phyloP scores from a whole-genome alignment of 2,329 filamentous ascomycete genomes.

The Trichoderma polysporum region DNA sequence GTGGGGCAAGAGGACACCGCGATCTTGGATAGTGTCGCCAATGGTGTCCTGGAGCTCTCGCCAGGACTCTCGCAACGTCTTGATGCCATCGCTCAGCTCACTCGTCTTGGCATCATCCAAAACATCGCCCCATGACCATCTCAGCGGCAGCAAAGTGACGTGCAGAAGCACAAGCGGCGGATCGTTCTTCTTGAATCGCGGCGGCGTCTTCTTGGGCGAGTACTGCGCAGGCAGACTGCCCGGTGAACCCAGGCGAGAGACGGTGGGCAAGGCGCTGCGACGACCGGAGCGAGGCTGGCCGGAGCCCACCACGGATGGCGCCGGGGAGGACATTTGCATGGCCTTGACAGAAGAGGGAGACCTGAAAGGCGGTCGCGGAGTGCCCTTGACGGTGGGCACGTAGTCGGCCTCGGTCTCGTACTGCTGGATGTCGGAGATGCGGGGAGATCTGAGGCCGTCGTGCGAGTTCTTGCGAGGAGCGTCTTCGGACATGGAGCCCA shows the following conservation, averaged over 20 bases:
- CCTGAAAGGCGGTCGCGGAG: conserved; percentile 62
- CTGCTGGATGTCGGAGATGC: conserved; percentile 54
- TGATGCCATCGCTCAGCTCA: conserved; percentile 47
- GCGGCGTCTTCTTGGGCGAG: conserved; percentile 58
- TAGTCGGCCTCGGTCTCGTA: conserved; percentile 48
- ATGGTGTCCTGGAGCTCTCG: conserved; percentile 67
- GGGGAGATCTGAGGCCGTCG: conserved; percentile 36
- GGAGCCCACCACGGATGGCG: conserved; percentile 55
- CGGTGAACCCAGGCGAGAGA: conserved; percentile 59
- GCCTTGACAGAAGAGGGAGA: conserved; percentile 68
- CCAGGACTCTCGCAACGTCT: conserved; percentile 61
- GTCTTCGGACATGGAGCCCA: conserved; percentile 49
- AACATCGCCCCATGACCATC: conserved; percentile 62
- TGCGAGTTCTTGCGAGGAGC: conserved; percentile 34
- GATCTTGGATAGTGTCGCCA: conserved; percentile 69
- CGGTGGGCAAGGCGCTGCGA: conserved; percentile 46
- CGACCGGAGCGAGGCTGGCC: conserved; percentile 58
- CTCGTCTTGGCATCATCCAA: conserved; percentile 44
- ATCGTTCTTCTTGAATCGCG: conserved; percentile 55
- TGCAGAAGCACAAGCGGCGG: conserved; percentile 75
- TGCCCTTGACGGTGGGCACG: conserved; percentile 53
- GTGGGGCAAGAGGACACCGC: conserved; percentile 74
- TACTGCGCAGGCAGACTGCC: conserved; percentile 48
- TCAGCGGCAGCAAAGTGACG: conserved; percentile 70
- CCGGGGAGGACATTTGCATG: conserved; percentile 69